These are phyloP conservation scores for Ballota nigra DNA, from an alignment of 257 asterid species.

Conservation along the genomic window DNA sequence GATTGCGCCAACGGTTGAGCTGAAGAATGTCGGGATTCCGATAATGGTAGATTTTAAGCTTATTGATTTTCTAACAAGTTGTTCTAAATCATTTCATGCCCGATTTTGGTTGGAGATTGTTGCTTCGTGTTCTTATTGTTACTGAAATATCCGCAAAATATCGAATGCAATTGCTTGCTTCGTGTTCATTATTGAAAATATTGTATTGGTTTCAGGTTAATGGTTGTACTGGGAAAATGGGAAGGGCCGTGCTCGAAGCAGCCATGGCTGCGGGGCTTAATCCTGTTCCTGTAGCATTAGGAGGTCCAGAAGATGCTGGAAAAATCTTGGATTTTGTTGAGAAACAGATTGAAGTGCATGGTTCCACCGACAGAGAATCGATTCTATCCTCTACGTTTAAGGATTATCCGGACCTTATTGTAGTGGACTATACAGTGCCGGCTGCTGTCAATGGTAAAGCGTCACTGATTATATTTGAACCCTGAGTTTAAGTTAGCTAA, in stretches of 20 bases:
- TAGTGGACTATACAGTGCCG: background rate
- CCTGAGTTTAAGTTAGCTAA: background rate
- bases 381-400: background rate
- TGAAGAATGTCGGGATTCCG: conserved; percentile 33
- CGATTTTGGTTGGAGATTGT: background rate
- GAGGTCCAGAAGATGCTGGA: conserved; percentile 73
- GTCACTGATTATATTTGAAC: background rate
- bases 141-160: background rate
- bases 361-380: conserved; percentile 38
- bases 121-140: background rate
- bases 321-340: conserved; percentile 63
- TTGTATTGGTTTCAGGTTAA: conserved; percentile 54
- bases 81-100: background rate
- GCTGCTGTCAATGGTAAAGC: conserved; percentile 6
- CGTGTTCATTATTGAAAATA: background rate
- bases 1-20: conserved; percentile 11
- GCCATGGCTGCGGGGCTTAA: conserved; percentile 81
- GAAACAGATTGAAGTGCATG: conserved; percentile 65
- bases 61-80: background rate
- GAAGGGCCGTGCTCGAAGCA: conserved; percentile 90
- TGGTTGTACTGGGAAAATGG: conserved; percentile 93
- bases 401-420: conserved; percentile 1
- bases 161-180: background rate
- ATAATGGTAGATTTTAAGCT: conserved; percentile 44
- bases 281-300: conserved; percentile 73